Percentiles rank a stretch among this genome's conserved stretches.
Evolutionary conservation across 306 rosid species (phyloP).

Genomic region (Canavalia gladiata): DNA sequence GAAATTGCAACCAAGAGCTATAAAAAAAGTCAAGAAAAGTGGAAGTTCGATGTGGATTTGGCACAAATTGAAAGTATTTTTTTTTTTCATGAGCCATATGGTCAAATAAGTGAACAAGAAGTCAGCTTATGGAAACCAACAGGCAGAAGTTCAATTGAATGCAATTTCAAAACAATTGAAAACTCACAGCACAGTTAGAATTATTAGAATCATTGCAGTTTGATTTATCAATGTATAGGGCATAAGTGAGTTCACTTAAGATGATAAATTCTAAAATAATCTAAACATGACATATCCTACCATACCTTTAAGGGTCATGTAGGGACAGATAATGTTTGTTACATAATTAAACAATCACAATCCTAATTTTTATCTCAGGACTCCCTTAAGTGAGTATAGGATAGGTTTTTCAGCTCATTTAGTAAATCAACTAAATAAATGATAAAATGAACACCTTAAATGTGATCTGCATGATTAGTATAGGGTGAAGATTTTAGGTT

Average conservation of each 20-base stretch:
- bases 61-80: not conserved
- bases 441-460: too few species aligned
- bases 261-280: conserved; percentile 23
- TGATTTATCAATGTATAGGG: not conserved
- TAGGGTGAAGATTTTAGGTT: not conserved
- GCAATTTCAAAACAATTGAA: not conserved
- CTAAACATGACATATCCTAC: not conserved
- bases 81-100: not conserved
- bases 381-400: not conserved
- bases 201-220: not conserved
- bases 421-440: too few species aligned
- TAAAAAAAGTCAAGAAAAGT: conserved; percentile 20
- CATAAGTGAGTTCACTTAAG: not conserved
- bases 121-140: not conserved
- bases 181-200: not conserved
- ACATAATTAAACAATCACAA: not conserved
- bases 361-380: not conserved
- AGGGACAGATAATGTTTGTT: not conserved
- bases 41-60: not conserved
- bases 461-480: not conserved
- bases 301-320: not conserved
- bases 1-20: conserved; percentile 20
- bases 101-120: conserved; percentile 5
- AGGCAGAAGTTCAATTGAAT: not conserved
- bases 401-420: too few species aligned